Evolutionary conservation across 2,329 filamentous ascomycete genomes (phyloP), one percentile per base, ranked within the genome.

Genomic region (Ophiocordyceps camponoti-leonardi): DNA sequence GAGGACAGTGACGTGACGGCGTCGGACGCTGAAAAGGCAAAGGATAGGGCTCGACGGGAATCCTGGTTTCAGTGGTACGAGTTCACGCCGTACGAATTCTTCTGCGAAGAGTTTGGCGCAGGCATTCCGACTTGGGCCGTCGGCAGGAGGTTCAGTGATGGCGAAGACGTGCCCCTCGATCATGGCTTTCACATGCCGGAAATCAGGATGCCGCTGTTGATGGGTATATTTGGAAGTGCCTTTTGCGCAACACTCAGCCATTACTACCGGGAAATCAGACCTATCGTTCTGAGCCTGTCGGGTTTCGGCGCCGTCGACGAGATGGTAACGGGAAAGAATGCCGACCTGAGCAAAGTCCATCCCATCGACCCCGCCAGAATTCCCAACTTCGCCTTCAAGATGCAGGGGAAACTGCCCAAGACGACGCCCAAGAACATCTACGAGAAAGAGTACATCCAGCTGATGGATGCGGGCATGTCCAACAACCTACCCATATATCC

Each of bases 31-130:
- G 71, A 79, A 48, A 61, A 64, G 19, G 69, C 66, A 0, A 74
- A 77, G 52, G 66, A 69, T 51, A 60, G 66, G 44, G 67, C 73
- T 11, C 77, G 65, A 55, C 70, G 72, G 48, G 83, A 93, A 56
- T 73, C 86, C 2, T 96, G 88, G 85, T 98, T 96, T 55, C 90
- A 98, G 55, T 96, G 92, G 90, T 95, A 92, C 53, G 92, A 98
- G 57, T 83, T 90, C 55, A 93, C 86, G 0, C 90, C 90, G 0
- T 95, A 93, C 56, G 90, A 96, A 59, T 82, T 95, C 58, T 95
- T 92, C 61, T 94, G 87, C 53, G 90, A 96, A 61, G 90, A 95
- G 56, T 80, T 94, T 44, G 74, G 75, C 22, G 87, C 90, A 2
- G 90, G 92, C 3, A 95, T 98, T 49, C 92, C 92, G 0, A 94